Evolutionary conservation across 495 filamentous ascomycete species (phyloP).

Genomic region (Xylaria sp.): DNA sequence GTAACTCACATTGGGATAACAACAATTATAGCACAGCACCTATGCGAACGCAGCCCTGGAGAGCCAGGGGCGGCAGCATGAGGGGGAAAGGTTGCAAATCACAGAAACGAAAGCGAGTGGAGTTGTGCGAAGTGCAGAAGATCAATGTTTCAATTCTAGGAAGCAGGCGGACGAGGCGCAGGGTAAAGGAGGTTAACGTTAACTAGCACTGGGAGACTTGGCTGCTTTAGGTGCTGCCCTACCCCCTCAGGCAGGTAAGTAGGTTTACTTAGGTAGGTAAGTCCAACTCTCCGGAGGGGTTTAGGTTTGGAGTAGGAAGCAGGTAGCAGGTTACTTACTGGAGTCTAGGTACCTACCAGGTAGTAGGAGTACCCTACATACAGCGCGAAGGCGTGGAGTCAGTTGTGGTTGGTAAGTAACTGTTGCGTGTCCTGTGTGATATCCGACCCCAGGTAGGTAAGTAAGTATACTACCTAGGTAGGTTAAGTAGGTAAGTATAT

Average conservation of each 20-base stretch:
- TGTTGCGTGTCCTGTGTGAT: constrained; percentile 3
- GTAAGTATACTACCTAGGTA: no score
- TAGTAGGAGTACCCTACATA: no score
- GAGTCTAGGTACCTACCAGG: background rate
- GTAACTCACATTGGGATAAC: constrained; percentile 42
- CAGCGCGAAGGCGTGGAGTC: background rate
- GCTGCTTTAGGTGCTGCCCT: constrained; percentile 10
- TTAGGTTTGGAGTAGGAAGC: background rate
- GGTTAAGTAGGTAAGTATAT: background rate
- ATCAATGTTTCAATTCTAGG: constrained; percentile 44
- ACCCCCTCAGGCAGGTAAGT: constrained; percentile 3
- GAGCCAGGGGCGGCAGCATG: constrained; percentile 48
- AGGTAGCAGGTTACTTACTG: background rate
- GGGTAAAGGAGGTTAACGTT: constrained; percentile 37
- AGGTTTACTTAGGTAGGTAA: background rate
- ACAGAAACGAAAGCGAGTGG: constrained; percentile 45
- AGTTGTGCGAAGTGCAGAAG: constrained; percentile 47
- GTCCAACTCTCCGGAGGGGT: background rate
- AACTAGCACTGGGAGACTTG: constrained; percentile 15
- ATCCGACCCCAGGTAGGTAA: background rate
- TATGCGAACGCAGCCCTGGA: constrained; percentile 46
- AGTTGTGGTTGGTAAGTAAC: background rate
- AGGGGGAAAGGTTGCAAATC: constrained; percentile 31
- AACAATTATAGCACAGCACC: constrained; percentile 45
- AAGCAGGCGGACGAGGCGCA: constrained; percentile 38